Evolutionary conservation across 192 early-diverging fungal species (phyloP).

Genomic region (Chytriomyces sp.): DNA sequence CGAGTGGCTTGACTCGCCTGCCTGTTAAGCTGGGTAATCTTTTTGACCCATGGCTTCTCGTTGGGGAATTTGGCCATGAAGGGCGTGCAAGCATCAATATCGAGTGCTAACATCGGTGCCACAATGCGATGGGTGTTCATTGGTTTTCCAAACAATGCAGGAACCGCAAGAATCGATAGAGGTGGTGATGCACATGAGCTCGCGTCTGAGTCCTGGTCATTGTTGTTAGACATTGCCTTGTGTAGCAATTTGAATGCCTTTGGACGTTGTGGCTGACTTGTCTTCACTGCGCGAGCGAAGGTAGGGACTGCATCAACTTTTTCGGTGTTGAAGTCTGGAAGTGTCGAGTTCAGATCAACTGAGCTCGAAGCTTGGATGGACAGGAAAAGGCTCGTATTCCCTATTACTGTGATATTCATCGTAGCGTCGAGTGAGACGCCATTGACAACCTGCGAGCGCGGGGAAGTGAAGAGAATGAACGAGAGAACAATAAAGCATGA

Average conservation of each 20-base stretch:
- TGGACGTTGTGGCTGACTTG: not conserved
- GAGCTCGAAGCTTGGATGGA: too few species aligned
- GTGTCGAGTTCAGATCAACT: too few species aligned
- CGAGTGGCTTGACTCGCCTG: not conserved
- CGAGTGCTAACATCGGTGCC: constrained; percentile 28
- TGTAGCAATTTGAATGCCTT: not conserved
- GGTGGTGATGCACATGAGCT: not conserved
- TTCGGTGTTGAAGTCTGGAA: too few species aligned
- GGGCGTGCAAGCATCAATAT: constrained; percentile 33
- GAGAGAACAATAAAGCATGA: constrained; percentile 27
- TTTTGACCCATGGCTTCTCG: not conserved
- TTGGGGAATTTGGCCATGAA: constrained; percentile 28
- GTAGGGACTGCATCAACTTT: not conserved
- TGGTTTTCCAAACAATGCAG: constrained; percentile 36
- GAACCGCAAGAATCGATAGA: constrained; percentile 34
- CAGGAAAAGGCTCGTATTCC: not conserved
- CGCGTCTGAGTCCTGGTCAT: not conserved
- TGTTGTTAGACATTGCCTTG: not conserved
- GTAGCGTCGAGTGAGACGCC: constrained; percentile 24
- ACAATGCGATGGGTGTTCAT: constrained; percentile 3
- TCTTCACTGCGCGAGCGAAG: not conserved
- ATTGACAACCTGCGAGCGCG: constrained; percentile 10
- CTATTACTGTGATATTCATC: constrained; percentile 25
- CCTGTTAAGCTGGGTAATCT: not conserved
- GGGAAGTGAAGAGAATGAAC: constrained; percentile 21